Base-by-base conservation (phyloP, 139 green algal species). In the Chlorella vulgaris region DNA sequence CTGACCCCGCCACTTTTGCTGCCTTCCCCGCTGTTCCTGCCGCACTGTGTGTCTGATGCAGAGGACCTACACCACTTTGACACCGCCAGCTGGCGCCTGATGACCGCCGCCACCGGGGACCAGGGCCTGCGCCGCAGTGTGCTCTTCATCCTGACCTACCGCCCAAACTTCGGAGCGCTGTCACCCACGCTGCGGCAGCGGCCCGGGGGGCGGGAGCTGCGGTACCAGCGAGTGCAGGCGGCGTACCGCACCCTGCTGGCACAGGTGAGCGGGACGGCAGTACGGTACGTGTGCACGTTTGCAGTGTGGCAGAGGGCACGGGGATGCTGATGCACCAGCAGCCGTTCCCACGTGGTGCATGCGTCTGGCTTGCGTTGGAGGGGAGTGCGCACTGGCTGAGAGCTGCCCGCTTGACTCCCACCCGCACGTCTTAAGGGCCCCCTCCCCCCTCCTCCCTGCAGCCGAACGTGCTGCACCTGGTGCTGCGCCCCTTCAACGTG, bases 61-160 rank as follows among this genome's bases (percentile, higher is more conserved):
- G 89, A 94, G 85, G 91, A 95, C 84, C 76, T 95, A 69, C 90
- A 95, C 55, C 78, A 91, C 55, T 93, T 93, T 78, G 92, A 95
- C 78, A 90, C 85, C 15, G 86, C 85, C 81, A 91, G 83, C 42
- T 94, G 89, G 88, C 80, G 87, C 61, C 83, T 94, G 82, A 70
- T 93, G 22, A 51, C 39, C 67, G 43, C n/a, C n/a, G 82, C 85
- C 8, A 35, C 62, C 24, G 69, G 80, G 4, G 83, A 81, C 2
- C 80, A 90, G 71, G 76, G 85, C 36, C 83, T 92, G 67, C 60
- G 61, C 18, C 40, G 75, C 5, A 55, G 69, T 51, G 74, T 87
- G 66, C 73, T 93, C 35, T 77, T 93, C n/a, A 51, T 94, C 8
- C 74, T 82, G 35, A 92, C 89, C 21, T 88, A 86, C 42, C 81